These are phyloP conservation scores for Prunus armeniaca DNA, from an alignment of 306 rosid species.

Conservation along the genomic window DNA sequence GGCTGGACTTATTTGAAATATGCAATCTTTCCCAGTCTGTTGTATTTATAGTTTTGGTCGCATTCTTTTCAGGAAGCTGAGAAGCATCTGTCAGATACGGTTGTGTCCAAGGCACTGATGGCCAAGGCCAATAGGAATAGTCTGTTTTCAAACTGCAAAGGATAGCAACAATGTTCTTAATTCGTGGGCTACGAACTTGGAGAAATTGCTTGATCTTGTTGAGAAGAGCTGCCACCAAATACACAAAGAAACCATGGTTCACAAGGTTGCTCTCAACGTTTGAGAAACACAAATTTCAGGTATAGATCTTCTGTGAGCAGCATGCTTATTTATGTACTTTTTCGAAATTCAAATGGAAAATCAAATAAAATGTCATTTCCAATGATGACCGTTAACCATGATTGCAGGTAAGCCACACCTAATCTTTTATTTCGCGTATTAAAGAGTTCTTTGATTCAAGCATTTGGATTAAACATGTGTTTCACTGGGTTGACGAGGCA, in stretches of 20 bases:
- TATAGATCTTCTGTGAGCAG: neutral
- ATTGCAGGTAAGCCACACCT: neutral
- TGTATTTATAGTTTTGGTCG: neutral
- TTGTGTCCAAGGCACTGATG: slow-evolving; percentile 86
- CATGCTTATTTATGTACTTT: neutral
- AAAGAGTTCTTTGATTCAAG: neutral
- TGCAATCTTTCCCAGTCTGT: neutral
- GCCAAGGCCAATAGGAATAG: slow-evolving; percentile 85
- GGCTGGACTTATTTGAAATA: neutral
- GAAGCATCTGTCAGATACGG: slow-evolving; percentile 98
- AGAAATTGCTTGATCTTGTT: slow-evolving; percentile 91
- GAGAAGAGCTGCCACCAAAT: slow-evolving; percentile 98
- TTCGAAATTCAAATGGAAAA: neutral
- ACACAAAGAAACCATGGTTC: slow-evolving; percentile 97
- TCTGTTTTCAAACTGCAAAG: slow-evolving; percentile 79
- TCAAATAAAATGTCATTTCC: neutral
- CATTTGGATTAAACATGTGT: neutral
- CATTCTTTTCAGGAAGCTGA: slow-evolving; percentile 68
- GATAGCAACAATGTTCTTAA: slow-evolving; percentile 87
- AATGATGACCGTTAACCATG: neutral
- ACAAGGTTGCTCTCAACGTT: slow-evolving; percentile 73
- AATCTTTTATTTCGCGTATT: neutral
- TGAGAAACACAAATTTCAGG: slow-evolving; percentile 31
- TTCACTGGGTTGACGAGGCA: neutral
- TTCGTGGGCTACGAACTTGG: slow-evolving; percentile 91